A percentile compares a stretch with the other conserved stretches of the same genome.
phyloP scores from a whole-genome alignment of 192 early-diverging fungal species.

The Coemansia sp. region DNA sequence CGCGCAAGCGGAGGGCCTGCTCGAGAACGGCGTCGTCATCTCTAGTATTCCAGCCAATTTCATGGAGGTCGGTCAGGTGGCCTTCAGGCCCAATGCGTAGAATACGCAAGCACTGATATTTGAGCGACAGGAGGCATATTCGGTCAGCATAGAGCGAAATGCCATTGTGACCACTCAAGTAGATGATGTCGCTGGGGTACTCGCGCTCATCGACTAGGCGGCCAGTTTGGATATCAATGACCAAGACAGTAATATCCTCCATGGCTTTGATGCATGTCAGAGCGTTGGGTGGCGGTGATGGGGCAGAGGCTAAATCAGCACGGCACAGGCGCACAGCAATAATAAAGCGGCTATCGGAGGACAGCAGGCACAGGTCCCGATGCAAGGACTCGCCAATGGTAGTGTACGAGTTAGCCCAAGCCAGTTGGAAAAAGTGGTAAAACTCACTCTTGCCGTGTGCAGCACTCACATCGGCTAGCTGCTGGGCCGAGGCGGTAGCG shows the following conservation, averaged over 20 bases:
- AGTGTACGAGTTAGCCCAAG: slow-evolving; percentile 36
- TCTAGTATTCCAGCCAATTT: slow-evolving; percentile 49
- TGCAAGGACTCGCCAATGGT: slow-evolving; percentile 41
- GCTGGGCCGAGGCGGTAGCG: slow-evolving; percentile 27
- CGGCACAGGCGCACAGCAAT: slow-evolving; percentile 33
- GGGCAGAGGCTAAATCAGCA: background rate
- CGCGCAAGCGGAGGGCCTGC: slow-evolving; percentile 25
- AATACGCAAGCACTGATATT: slow-evolving; percentile 49
- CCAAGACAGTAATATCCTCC: slow-evolving; percentile 47
- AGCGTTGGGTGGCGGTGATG: slow-evolving; percentile 15
- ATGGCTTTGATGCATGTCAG: slow-evolving; percentile 31
- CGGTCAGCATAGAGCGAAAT: slow-evolving; percentile 38
- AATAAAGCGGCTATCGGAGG: slow-evolving; percentile 26
- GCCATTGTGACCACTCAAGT: slow-evolving; percentile 46
- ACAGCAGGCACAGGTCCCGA: slow-evolving; percentile 46
- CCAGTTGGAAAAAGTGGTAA: slow-evolving; percentile 40
- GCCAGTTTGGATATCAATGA: slow-evolving; percentile 27
- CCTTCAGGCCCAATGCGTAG: slow-evolving; percentile 31
- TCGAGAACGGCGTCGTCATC: slow-evolving; percentile 44
- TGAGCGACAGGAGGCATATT: slow-evolving; percentile 46
- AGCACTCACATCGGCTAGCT: slow-evolving; percentile 15
- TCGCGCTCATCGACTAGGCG: slow-evolving; percentile 34
- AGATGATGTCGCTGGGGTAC: slow-evolving; percentile 41
- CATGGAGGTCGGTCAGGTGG: slow-evolving; percentile 25
- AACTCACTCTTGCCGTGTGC: slow-evolving; percentile 38